These are phyloP conservation scores for Yarrowia sp. DNA, from an alignment of 805 yeast genomes.

Conservation along the genomic window DNA sequence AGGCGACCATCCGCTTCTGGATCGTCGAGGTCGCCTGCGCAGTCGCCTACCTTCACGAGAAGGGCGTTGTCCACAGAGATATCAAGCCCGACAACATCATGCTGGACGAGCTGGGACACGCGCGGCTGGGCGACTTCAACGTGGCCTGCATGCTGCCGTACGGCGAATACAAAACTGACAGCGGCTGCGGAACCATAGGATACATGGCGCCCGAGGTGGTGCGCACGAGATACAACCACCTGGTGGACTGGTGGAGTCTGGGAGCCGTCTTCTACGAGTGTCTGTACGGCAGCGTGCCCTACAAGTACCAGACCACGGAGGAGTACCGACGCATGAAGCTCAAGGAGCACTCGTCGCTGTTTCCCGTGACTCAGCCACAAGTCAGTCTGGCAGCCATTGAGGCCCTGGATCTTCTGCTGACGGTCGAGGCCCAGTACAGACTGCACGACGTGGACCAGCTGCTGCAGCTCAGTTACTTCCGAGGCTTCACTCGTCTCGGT, in stretches of 20 bases:
- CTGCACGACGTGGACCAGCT: constrained; percentile 7
- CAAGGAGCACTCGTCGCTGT: constrained; percentile 21
- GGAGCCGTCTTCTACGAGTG: constrained; percentile 39
- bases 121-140: constrained; percentile 46
- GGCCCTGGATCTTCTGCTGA: constrained; percentile 29
- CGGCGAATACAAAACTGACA: constrained; percentile 44
- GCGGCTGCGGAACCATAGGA: constrained; percentile 67
- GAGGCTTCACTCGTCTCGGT: constrained; percentile 6
- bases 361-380: constrained; percentile 27
- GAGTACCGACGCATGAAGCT: constrained; percentile 26
- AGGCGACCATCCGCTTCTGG: constrained; percentile 72
- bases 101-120: constrained; percentile 65
- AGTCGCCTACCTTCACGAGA: constrained; percentile 54
- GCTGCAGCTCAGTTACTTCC: constrained; percentile 4
- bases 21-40: constrained; percentile 89
- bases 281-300: constrained; percentile 35
- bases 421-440: not conserved
- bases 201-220: constrained; percentile 72
- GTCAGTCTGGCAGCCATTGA: constrained; percentile 29
- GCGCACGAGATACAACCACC: constrained; percentile 32
- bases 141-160: constrained; percentile 65
- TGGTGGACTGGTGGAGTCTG: constrained; percentile 40
- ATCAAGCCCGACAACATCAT: constrained; percentile 67
- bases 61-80: constrained; percentile 67
- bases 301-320: constrained; percentile 29